Evolutionary conservation across 2,329 filamentous ascomycete species (phyloP).

Genomic region (Ascochyta fabae): DNA sequence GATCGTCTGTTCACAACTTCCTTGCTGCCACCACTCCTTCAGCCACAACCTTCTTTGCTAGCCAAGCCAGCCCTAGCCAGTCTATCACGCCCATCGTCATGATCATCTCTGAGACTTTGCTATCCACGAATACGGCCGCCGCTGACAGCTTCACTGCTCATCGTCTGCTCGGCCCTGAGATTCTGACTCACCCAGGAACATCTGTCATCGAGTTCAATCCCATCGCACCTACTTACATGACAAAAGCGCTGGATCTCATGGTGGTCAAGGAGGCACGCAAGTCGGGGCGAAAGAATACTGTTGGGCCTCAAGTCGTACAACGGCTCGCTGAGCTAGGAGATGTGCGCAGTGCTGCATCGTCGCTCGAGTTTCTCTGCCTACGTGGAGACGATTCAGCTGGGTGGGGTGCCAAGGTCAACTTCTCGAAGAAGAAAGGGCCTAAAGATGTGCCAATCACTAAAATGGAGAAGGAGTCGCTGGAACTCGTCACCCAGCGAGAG

Average conservation of each 20-base stretch:
- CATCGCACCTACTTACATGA: constrained; percentile 83
- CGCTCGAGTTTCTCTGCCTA: constrained; percentile 89
- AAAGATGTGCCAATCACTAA: constrained; percentile 70
- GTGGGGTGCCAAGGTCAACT: constrained; percentile 79
- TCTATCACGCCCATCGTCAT: constrained; percentile 73
- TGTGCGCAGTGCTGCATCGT: constrained; percentile 88
- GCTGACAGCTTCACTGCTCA: constrained; percentile 94
- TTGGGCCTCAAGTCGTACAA: constrained; percentile 79
- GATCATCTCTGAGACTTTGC: constrained; percentile 87
- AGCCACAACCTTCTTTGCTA: constrained; percentile 52
- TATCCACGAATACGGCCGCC: constrained; percentile 83
- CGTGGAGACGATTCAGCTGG: constrained; percentile 79
- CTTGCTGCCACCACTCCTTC: constrained; percentile 71
- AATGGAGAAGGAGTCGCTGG: constrained; percentile 79
- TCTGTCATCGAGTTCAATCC: constrained; percentile 90
- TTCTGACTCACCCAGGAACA: constrained; percentile 80
- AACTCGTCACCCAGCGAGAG: constrained; percentile 84
- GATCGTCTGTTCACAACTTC: constrained; percentile 76
- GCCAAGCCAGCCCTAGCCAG: constrained; percentile 29
- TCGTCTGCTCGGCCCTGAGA: constrained; percentile 83
- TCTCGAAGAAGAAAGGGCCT: constrained; percentile 62
- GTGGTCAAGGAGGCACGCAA: constrained; percentile 84
- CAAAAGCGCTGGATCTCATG: constrained; percentile 81
- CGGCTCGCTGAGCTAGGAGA: constrained; percentile 86
- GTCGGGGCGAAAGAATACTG: constrained; percentile 76